Base-by-base conservation (phyloP, 306 rosid genomes). In the Senna tora region DNA sequence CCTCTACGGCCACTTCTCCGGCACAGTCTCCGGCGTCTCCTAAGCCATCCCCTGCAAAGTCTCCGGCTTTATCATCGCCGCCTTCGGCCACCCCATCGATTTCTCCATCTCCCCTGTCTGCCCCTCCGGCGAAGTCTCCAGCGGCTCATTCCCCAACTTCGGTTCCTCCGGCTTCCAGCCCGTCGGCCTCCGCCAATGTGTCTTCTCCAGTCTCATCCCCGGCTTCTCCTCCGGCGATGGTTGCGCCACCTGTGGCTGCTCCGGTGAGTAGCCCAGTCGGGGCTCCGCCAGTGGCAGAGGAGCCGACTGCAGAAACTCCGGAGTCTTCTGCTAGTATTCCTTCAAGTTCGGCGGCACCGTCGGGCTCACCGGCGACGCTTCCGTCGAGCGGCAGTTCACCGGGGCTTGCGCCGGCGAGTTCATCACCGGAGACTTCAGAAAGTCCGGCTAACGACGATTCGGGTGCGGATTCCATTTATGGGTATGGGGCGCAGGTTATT, bases 61-160 rank as follows among this genome's bases (percentile, higher is more conserved):
- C 96, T 76, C 97, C 95, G 7, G 11, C 83, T 65, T 15, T 57
- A 72, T 80, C 96, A 9, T 85, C 92, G 15, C 87, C 92, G 15
- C 80, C 84, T 65, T 62, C 85, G 28, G 39, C 50, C 10, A 30
- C 92, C 56, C 97, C 95, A 5, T 8, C 69, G 33, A 6, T 51
- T 34, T 78, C 92, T 57, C 90, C 90, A 46, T 21, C 86, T 25
- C 30, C 30, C 30, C 30, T 25, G 20, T 25, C 73, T 1, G 0
- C 79, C 15, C 69, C 85, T 22, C 72, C 77, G 12, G 76, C 72
- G 2, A 41, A 59, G 7, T 39, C 87, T 14, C 88, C 94, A n/a
- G 5, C 66, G 0, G 32, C 46, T 34, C 78, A 80, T 47, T 73
- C 85, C 0, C 76, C 85, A 7, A 38, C 87, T 9, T 51, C 84